phyloP scores from a whole-genome alignment of 2,329 filamentous ascomycete species.

The Phialophora macrospora region DNA sequence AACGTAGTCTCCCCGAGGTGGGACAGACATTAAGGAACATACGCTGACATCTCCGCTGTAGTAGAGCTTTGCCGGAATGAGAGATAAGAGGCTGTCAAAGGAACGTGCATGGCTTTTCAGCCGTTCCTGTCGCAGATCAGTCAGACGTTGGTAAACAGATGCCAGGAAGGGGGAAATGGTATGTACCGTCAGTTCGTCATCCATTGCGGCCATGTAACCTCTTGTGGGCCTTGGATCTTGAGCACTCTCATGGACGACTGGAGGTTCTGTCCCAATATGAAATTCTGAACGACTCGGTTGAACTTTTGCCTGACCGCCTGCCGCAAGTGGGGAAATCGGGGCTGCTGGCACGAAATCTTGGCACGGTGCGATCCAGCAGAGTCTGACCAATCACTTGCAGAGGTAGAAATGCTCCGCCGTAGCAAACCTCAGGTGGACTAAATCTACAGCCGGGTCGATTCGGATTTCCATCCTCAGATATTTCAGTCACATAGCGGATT shows the following conservation, averaged over 20 bases:
- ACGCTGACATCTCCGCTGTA: slow-evolving; percentile 85
- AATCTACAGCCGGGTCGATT: too few species aligned
- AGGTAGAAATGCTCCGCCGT: background rate
- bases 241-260: background rate
- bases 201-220: slow-evolving; percentile 15
- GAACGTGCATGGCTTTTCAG: slow-evolving; percentile 66
- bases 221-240: background rate
- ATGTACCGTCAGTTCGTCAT: slow-evolving; percentile 36
- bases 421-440: background rate
- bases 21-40: slow-evolving; percentile 51
- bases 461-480: too few species aligned
- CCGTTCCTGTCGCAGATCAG: slow-evolving; percentile 49
- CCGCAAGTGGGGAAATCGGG: slow-evolving; percentile 1
- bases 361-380: background rate
- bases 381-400: background rate
- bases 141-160: background rate
- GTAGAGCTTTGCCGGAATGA: slow-evolving; percentile 89
- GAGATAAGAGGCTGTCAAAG: slow-evolving; percentile 82
- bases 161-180: background rate
- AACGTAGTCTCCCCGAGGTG: background rate
- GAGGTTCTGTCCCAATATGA: background rate
- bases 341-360: slow-evolving; percentile 3
- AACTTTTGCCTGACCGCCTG: background rate
- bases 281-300: background rate
- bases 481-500: too few species aligned